Conservation (phyloP, 148 eudicot genomes). For the Cornus suecica region DNA sequence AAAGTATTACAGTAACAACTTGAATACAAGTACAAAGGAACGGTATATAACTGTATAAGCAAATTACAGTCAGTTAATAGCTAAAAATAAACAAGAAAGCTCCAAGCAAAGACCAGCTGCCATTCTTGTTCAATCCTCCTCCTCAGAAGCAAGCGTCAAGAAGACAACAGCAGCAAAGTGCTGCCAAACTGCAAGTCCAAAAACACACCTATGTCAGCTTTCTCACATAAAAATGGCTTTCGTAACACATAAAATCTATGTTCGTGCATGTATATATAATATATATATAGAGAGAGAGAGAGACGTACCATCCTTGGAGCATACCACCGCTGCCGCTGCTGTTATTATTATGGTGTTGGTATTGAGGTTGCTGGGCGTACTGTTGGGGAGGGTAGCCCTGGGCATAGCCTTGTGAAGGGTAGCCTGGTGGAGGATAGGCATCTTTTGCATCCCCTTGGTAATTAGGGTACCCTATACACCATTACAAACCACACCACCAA, state of each 20-base stretch:
- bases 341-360: neutral
- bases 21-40: too few relatives aligned
- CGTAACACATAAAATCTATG: too few relatives aligned
- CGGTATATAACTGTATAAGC: too few relatives aligned
- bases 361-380: neutral
- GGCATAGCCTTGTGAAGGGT: slow-evolving; percentile 1
- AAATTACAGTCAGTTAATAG: too few relatives aligned
- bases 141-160: slow-evolving; percentile 5
- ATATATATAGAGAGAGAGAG: neutral
- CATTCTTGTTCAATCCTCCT: neutral
- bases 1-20: too few relatives aligned
- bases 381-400: neutral
- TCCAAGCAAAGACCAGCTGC: neutral
- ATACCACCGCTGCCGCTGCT: neutral
- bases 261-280: too few relatives aligned
- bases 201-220: neutral
- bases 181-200: neutral
- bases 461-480: neutral
- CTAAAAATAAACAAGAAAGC: too few relatives aligned
- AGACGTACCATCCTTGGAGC: neutral
- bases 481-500: neutral
- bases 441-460: neutral
- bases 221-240: neutral
- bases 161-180: slow-evolving; percentile 2
- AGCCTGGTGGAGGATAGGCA: slow-evolving; percentile 2